Percentiles rank a stretch among this genome's conserved stretches.
Conservation (phyloP, 1,284 basidiomycete species). For the Mycena sp. region DNA sequence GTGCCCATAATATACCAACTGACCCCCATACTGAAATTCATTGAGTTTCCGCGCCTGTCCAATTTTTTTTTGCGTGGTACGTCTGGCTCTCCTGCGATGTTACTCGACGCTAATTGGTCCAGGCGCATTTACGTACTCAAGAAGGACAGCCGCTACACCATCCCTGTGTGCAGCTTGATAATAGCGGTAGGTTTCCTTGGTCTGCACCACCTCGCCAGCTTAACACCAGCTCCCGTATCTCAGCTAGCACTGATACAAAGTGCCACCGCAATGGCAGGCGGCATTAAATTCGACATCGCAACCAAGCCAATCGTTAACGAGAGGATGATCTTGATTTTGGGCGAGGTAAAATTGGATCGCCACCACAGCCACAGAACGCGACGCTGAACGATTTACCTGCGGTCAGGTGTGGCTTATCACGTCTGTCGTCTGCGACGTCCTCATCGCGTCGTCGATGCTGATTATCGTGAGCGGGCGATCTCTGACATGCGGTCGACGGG, state of each 20-base stretch:
- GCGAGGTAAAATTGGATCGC: conserved; percentile 3
- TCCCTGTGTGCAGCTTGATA: not conserved
- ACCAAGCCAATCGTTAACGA: not conserved
- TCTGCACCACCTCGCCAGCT: not conserved
- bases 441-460: conserved; percentile 26
- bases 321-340: not conserved
- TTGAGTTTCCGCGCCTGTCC: conserved; percentile 22
- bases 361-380: not conserved
- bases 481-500: not conserved
- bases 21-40: not conserved
- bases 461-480: conserved; percentile 20
- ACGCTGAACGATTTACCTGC: not conserved
- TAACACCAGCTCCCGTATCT: not conserved
- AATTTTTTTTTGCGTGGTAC: conserved; percentile 30
- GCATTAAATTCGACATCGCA: not conserved
- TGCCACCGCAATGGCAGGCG: not conserved
- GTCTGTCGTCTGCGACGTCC: conserved; percentile 24
- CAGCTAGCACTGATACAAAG: conserved; percentile 5
- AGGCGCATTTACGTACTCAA: conserved; percentile 19
- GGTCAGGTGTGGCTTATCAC: conserved; percentile 27
- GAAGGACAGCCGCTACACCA: not conserved
- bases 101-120: not conserved
- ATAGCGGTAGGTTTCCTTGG: not conserved
- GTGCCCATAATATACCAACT: not conserved
- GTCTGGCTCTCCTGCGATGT: not conserved